These are phyloP conservation scores for Helotiales sp. DNA, from an alignment of 2,329 filamentous ascomycete genomes.

Conservation along the genomic window DNA sequence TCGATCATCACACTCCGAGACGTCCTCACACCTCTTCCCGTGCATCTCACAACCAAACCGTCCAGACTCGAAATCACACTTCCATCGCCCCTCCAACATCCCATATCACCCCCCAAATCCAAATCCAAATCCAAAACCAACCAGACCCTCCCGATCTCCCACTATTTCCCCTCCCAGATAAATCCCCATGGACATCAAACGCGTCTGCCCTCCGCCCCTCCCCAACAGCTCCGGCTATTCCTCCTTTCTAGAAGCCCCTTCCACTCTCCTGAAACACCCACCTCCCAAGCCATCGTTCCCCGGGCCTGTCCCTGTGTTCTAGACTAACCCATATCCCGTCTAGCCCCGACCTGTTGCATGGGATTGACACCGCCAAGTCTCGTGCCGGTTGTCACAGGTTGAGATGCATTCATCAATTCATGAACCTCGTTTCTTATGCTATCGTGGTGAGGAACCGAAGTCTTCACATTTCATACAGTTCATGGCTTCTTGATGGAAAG, in stretches of 20 bases:
- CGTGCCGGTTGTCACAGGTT: slow-evolving; percentile 12
- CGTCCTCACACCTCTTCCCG: neutral
- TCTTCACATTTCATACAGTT: too few species aligned
- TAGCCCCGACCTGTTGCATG: neutral
- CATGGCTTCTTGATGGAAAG: neutral
- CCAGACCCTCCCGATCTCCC: neutral
- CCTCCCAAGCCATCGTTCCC: neutral
- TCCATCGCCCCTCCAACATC: neutral
- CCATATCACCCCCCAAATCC: neutral
- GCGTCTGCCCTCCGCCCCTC: neutral
- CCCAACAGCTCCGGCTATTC: neutral
- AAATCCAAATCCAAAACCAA: neutral
- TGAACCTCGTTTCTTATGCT: neutral
- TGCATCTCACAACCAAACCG: neutral
- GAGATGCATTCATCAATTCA: slow-evolving; percentile 4
- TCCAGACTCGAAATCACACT: neutral
- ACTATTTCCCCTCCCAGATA: too few species aligned
- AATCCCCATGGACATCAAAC: slow-evolving; percentile 1
- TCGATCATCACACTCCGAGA: neutral
- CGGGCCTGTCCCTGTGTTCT: neutral
- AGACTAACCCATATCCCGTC: neutral
- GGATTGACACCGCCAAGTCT: slow-evolving; percentile 18
- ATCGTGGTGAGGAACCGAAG: neutral
- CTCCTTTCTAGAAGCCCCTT: neutral
- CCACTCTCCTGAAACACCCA: neutral